Evolutionary conservation across 139 green algal species (phyloP).

Genomic region (Closterium sp.): DNA sequence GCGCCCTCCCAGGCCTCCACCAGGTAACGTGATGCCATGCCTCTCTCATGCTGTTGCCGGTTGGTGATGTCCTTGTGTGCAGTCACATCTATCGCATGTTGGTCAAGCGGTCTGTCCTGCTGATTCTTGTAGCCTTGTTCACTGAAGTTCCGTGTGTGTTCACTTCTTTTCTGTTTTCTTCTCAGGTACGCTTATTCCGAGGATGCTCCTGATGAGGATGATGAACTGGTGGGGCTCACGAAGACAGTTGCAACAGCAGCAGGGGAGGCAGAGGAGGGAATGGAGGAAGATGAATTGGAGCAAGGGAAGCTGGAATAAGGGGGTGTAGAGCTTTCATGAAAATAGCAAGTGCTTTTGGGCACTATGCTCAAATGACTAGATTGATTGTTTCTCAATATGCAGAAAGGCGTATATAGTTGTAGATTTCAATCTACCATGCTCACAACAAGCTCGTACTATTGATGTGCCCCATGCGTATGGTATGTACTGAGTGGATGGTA

Average conservation of each 20-base stretch:
- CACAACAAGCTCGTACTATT: too few relatives aligned
- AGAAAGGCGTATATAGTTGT: too few relatives aligned
- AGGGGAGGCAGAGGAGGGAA: background rate
- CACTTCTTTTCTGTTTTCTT: background rate
- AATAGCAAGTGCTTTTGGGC: background rate
- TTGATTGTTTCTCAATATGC: background rate
- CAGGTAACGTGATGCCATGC: conserved; percentile 3
- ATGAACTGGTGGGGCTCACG: background rate
- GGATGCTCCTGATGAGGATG: background rate
- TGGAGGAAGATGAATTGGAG: conserved; percentile 1
- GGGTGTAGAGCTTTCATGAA: background rate
- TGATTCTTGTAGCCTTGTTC: too few relatives aligned
- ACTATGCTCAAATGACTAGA: background rate
- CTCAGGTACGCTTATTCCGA: background rate
- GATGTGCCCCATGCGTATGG: too few relatives aligned
- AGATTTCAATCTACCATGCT: too few relatives aligned
- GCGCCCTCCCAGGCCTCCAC: conserved; percentile 49
- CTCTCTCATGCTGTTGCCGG: too few relatives aligned
- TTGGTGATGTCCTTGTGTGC: too few relatives aligned
- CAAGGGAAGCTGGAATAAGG: background rate
- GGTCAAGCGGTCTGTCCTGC: too few relatives aligned
- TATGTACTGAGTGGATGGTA: too few relatives aligned
- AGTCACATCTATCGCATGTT: too few relatives aligned
- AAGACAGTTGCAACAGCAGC: background rate
- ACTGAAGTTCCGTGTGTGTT: background rate